These are phyloP conservation scores for Penicillium herquei DNA, from an alignment of 495 filamentous ascomycete species.

Conservation along the genomic window DNA sequence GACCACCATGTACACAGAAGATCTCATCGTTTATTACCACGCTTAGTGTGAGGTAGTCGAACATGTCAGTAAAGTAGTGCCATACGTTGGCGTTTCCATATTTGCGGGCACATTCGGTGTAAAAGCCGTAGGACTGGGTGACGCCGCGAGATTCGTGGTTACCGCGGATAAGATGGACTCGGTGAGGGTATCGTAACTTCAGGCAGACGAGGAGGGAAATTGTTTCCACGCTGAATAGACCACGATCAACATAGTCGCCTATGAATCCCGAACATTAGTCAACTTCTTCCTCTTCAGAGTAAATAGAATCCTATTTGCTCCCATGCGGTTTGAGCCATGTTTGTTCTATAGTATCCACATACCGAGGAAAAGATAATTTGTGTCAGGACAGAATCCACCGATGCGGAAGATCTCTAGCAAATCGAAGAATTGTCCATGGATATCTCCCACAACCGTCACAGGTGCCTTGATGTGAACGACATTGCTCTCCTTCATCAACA, in stretches of 20 bases:
- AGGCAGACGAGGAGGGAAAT: slow-evolving; percentile 94
- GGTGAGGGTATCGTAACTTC: slow-evolving; percentile 87
- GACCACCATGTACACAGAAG: slow-evolving; percentile 95
- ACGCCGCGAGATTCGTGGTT: slow-evolving; percentile 98
- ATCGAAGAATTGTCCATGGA: slow-evolving; percentile 98
- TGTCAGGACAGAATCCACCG: slow-evolving; percentile 92
- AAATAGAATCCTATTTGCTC: not conserved
- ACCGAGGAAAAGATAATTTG: slow-evolving; percentile 97
- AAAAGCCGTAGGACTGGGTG: slow-evolving; percentile 98
- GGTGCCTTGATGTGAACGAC: slow-evolving; percentile 95
- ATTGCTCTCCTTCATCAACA: slow-evolving; percentile 99
- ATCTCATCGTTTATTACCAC: slow-evolving; percentile 99
- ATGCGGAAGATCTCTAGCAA: slow-evolving; percentile 99
- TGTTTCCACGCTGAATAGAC: slow-evolving; percentile 94
- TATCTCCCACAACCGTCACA: slow-evolving; percentile 98
- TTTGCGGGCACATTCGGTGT: slow-evolving; percentile 95
- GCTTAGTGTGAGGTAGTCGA: slow-evolving; percentile 93
- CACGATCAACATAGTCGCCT: slow-evolving; percentile 98
- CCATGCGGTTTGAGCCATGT: too few relatives aligned
- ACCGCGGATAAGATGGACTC: slow-evolving; percentile 89
- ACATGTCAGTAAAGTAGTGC: slow-evolving; percentile 99
- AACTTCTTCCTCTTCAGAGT: not conserved
- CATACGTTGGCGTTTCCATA: slow-evolving; percentile 98
- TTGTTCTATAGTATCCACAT: slow-evolving; percentile 18
- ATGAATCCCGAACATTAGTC: slow-evolving; percentile 1